Evolutionary conservation across 2,329 filamentous ascomycete species (phyloP).

Genomic region (Paecilomyces fulvus): DNA sequence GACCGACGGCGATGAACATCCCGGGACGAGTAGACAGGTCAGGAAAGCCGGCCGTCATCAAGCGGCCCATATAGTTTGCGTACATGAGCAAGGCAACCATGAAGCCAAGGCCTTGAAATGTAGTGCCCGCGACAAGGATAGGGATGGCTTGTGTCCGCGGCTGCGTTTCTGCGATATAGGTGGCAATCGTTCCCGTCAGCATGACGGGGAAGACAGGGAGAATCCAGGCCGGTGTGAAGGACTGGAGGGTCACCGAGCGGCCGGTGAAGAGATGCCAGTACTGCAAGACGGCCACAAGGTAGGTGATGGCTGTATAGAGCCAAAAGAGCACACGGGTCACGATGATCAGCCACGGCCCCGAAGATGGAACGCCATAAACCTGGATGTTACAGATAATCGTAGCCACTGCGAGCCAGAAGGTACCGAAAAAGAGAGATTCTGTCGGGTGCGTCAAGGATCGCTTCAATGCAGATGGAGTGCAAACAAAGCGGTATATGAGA

Average conservation of each 20-base stretch:
- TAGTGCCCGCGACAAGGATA: conserved; percentile 37
- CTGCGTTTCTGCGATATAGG: conserved; percentile 21
- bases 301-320: conserved; percentile 49
- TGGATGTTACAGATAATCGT: conserved; percentile 58
- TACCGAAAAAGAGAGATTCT: conserved; percentile 62
- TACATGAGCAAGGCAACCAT: conserved; percentile 38
- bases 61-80: conserved; percentile 32
- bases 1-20: conserved; percentile 48
- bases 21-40: conserved; percentile 33
- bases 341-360: conserved; percentile 48
- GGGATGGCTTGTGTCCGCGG: conserved; percentile 24
- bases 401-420: conserved; percentile 56
- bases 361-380: conserved; percentile 50
- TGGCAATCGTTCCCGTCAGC: conserved; percentile 30
- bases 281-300: conserved; percentile 39
- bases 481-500: conserved; percentile 50
- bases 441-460: conserved; percentile 51
- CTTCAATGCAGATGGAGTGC: conserved; percentile 42
- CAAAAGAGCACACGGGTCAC: conserved; percentile 57
- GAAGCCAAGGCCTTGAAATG: conserved; percentile 40
- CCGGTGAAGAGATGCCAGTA: conserved; percentile 55
- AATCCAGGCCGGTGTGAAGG: background rate
- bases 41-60: conserved; percentile 37
- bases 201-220: conserved; percentile 18
- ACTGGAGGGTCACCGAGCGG: background rate